Conservation (phyloP, 305 asterid genomes). For the Ajuga reptans region DNA sequence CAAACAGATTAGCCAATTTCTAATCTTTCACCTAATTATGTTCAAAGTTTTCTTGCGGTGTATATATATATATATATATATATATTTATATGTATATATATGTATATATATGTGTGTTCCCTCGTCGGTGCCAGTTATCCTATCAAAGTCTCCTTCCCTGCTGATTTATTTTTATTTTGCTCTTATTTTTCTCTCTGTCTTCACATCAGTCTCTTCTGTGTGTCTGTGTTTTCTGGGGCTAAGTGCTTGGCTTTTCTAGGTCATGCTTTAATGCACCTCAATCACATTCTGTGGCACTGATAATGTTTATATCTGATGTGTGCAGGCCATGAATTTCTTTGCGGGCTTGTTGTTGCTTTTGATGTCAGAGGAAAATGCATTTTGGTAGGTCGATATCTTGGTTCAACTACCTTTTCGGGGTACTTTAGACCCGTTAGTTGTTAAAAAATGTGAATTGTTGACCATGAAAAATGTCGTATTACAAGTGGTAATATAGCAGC, state of each 20-base stretch:
- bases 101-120: too few species aligned
- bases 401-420: constrained; percentile 12
- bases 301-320: constrained; percentile 22
- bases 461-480: constrained; percentile 5
- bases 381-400: constrained; percentile 56
- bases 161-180: neutral
- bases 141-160: neutral
- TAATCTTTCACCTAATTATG: neutral
- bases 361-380: constrained; percentile 97
- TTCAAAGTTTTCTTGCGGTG: neutral
- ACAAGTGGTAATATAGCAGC: neutral
- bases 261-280: constrained; percentile 1
- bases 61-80: neutral
- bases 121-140: neutral
- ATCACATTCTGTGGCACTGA: constrained; percentile 5
- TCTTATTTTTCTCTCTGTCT: neutral
- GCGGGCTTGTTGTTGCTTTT: constrained; percentile 83
- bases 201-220: neutral
- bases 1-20: neutral
- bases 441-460: neutral
- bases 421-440: neutral
- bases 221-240: neutral
- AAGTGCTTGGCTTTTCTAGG: neutral
- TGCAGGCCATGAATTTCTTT: constrained; percentile 99
- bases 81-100: neutral